Evolutionary conservation across 2,329 filamentous ascomycete genomes (phyloP).

Genomic region (Capronia coronata): DNA sequence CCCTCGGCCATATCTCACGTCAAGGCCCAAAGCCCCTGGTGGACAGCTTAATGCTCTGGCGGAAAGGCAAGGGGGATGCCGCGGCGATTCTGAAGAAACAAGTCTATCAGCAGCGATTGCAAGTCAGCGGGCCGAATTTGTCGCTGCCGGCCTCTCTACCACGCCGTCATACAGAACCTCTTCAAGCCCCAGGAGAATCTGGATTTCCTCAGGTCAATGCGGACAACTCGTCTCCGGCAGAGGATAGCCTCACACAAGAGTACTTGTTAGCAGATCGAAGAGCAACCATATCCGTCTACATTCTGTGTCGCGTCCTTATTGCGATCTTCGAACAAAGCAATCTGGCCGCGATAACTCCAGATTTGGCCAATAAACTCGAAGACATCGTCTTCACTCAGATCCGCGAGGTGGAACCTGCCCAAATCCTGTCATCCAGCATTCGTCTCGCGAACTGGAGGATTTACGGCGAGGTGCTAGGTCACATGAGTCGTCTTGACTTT

Average conservation of each 20-base stretch:
- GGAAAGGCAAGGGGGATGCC: slow-evolving; percentile 88
- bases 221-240: slow-evolving; percentile 30
- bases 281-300: slow-evolving; percentile 91
- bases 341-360: slow-evolving; percentile 70
- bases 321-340: slow-evolving; percentile 91
- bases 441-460: slow-evolving; percentile 94
- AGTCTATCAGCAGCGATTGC: slow-evolving; percentile 20
- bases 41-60: slow-evolving; percentile 96
- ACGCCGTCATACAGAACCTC: slow-evolving; percentile 69
- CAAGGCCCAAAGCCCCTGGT: slow-evolving; percentile 92
- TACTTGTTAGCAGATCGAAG: slow-evolving; percentile 76
- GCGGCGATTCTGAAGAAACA: slow-evolving; percentile 59
- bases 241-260: slow-evolving; percentile 43
- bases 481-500: slow-evolving; percentile 93
- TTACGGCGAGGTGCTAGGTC: slow-evolving; percentile 85
- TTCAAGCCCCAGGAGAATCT: slow-evolving; percentile 43
- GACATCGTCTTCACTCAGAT: slow-evolving; percentile 96
- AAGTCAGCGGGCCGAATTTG: slow-evolving; percentile 5
- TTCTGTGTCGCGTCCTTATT: slow-evolving; percentile 85
- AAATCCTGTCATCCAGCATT: slow-evolving; percentile 62
- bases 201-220: slow-evolving; percentile 30
- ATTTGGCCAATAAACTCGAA: slow-evolving; percentile 91
- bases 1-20: slow-evolving; percentile 87
- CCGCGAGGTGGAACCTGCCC: slow-evolving; percentile 77
- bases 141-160: slow-evolving; percentile 43